Base-by-base conservation (phyloP, 768 basidiomycete species). In the Naganishia vaughanmartiniae region DNA sequence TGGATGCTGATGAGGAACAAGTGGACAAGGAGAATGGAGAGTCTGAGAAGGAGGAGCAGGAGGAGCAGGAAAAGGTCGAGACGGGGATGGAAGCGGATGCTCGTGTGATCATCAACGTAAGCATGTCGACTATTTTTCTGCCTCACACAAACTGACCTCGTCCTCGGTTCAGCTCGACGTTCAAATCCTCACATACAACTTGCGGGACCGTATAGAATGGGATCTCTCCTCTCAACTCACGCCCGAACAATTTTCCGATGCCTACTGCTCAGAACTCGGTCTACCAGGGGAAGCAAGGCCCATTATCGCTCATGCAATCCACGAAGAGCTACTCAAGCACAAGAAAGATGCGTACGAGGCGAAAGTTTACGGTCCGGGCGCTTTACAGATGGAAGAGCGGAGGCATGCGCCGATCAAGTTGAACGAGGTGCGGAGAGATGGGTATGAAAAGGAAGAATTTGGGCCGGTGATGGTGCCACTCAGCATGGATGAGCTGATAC, bases 141-240 rank as follows among this genome's bases (percentile, higher is more conserved):
- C 89, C 74, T n/a, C 30, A 90, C 75, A 75, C 28, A 19, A 31
- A 39, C 65, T 73, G n/a, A 67, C 56, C 36, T 26, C 46, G 24
- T 12, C 28, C 21, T 33, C 45, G 2, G 7, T n/a, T 24, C 81
- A 96, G 92, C 92, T 99, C 78, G 96, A 99, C 82, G 92, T 98
- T 30, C 96, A 99, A 80, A 90, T 99, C 77, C 91, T 89, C 28
- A 90, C 89, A 56, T 85, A 93, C 78, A 92, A 95, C 80, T 85
- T 99, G 0, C 84, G 90, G 69, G 96, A 99, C 82, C 91, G 93
- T 77, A 93, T 99, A 74, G 96, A 99, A 82, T 99, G 95, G 95
- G 95, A 99, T 81, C 86, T 98, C n/a, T 87, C 91, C 55, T 95
- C 94, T 4, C 78, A 76, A 31, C 78, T 97, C 45, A 94, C 92